Percentiles rank a stretch among this genome's conserved stretches.
phyloP scores from a whole-genome alignment of 148 eudicot genomes.

The Rhododendron ovatum region DNA sequence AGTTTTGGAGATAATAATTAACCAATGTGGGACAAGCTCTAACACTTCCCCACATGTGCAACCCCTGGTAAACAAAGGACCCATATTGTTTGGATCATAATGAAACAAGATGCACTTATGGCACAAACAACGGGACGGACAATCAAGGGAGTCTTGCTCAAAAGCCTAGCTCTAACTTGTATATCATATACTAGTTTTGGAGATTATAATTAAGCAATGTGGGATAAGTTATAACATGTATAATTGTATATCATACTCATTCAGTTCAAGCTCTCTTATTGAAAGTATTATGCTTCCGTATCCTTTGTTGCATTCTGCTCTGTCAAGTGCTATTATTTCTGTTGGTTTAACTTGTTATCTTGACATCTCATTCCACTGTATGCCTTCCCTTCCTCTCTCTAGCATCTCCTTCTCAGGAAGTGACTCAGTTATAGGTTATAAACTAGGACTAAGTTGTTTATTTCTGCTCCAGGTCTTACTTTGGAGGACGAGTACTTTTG shows the following conservation, averaged over 20 bases:
- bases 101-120: too few relatives aligned
- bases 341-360: neutral
- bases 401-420: neutral
- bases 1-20: neutral
- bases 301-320: neutral
- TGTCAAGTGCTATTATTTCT: neutral
- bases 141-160: neutral
- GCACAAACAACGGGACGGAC: too few relatives aligned
- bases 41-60: too few relatives aligned
- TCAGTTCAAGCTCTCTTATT: neutral
- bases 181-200: too few relatives aligned
- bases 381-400: neutral
- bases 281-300: neutral
- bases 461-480: conserved; percentile 27
- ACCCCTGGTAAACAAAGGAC: too few relatives aligned
- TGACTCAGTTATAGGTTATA: neutral
- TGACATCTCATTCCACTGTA: neutral
- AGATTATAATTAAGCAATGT: too few relatives aligned
- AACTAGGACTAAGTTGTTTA: neutral
- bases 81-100: too few relatives aligned
- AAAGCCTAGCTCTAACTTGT: too few relatives aligned
- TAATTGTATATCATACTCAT: neutral
- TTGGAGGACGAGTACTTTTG: conserved; percentile 23
- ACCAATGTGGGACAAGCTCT: too few relatives aligned
- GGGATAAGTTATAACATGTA: neutral